Evolutionary conservation across 1,284 basidiomycete genomes (phyloP).

Genomic region (Puccinia sorghi): DNA sequence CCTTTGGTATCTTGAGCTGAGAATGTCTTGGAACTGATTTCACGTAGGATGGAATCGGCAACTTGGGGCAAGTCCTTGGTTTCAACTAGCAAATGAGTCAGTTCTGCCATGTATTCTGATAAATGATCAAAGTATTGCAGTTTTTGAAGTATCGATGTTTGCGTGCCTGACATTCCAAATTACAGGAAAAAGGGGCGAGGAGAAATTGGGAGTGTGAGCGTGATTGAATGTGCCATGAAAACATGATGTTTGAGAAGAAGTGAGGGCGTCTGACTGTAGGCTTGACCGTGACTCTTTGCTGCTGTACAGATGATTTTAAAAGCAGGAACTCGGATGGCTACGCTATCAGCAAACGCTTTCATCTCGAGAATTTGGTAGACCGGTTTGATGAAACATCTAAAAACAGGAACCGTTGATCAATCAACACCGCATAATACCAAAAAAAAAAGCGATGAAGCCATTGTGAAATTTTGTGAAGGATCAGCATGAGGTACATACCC

Average conservation of each 20-base stretch:
- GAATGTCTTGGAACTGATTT: slow-evolving; percentile 77
- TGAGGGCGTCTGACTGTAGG: slow-evolving; percentile 62
- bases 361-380: slow-evolving; percentile 83
- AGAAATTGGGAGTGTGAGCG: background rate
- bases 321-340: slow-evolving; percentile 70
- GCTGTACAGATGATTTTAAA: slow-evolving; percentile 88
- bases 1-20: slow-evolving; percentile 80
- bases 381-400: slow-evolving; percentile 72
- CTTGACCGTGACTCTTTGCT: slow-evolving; percentile 86
- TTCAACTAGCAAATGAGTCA: slow-evolving; percentile 74
- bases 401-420: background rate
- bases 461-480: background rate
- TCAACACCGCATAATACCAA: background rate
- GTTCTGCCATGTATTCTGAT: slow-evolving; percentile 89
- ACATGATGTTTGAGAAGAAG: background rate
- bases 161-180: slow-evolving; percentile 61
- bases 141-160: slow-evolving; percentile 86
- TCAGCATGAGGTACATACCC: slow-evolving; percentile 55
- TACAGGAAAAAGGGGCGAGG: background rate
- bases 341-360: slow-evolving; percentile 81
- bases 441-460: background rate
- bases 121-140: slow-evolving; percentile 94
- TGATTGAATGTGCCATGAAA: background rate
- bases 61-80: slow-evolving; percentile 88
- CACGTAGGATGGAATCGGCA: slow-evolving; percentile 79